Base-by-base conservation (phyloP, 257 asterid genomes). In the Rubia yunnanensis region DNA sequence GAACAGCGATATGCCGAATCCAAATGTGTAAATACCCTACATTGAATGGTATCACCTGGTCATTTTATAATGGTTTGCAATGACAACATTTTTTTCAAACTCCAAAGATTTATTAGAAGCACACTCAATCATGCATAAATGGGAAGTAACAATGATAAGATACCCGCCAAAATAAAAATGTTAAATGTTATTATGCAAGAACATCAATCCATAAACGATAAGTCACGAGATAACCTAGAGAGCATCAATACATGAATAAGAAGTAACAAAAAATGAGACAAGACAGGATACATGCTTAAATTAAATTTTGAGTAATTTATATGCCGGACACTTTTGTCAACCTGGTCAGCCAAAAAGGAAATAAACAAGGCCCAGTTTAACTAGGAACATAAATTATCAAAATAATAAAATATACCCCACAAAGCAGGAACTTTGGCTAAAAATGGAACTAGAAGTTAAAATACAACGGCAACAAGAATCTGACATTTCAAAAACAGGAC, bases 21-120 rank as follows among this genome's bases (percentile, higher is more conserved):
- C 81, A 73, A 79, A 79, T 66, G 76, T 32, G 41, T 79, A 79
- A 46, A 79, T 56, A 48, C 72, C 83, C 83, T 72, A 58, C n/a
- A 53, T 18, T 7, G 41, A 59, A 41, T 26, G 58, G n/a, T 22
- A 64, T 36, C 28, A 63, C 60, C 23, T 5, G 22, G 30, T 57
- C 35, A 69, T 24, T 48, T 44, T 23, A 28, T 27, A 46, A 49
- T 17, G 36, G 39, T 56, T 44, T 32, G 18, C 46, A 49, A 73
- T 26, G 10, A 8, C 20, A 10, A 61, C 9, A 27, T 54, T 10
- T 26, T 2, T 26, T 36, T 23, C 26, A 10, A 44, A 70, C n/a
- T 11, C 17, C 15, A 48, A 18, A 24, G 22, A 65, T 38, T n/a
- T 20, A 10, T n/a, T 17, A 61, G 10, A 36, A 48, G 60, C 46